These are phyloP conservation scores for Coniophora puteana DNA, from an alignment of 1,284 basidiomycete species.

Conservation along the genomic window DNA sequence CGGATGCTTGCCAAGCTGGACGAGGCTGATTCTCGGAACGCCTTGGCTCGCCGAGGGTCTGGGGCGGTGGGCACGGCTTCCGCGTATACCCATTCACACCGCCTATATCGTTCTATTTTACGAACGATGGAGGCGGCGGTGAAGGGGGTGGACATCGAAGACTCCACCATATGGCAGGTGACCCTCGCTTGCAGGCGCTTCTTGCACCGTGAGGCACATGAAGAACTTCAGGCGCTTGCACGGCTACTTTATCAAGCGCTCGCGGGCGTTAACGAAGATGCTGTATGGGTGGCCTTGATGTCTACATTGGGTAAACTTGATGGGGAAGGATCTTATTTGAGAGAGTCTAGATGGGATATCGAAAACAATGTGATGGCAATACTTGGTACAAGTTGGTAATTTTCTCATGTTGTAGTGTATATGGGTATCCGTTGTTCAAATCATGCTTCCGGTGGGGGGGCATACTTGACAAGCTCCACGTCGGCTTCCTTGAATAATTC, in stretches of 20 bases:
- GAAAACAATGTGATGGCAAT: conserved; percentile 46
- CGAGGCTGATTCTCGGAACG: conserved; percentile 54
- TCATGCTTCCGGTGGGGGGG: conserved; percentile 29
- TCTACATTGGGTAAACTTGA: conserved; percentile 47
- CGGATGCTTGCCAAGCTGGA: conserved; percentile 57
- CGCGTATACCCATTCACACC: conserved; percentile 73
- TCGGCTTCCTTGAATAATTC: conserved; percentile 75
- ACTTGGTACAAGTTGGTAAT: conserved; percentile 22
- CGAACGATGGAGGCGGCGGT: conserved; percentile 67
- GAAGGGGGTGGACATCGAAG: conserved; percentile 62
- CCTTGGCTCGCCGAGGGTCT: conserved; percentile 53
- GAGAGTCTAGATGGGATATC: conserved; percentile 59
- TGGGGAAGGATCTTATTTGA: conserved; percentile 47
- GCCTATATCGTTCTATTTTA: conserved; percentile 71
- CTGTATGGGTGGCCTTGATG: conserved; percentile 75
- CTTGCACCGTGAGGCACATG: conserved; percentile 59
- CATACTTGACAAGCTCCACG: conserved; percentile 70
- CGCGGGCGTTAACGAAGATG: conserved; percentile 64
- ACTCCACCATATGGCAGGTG: conserved; percentile 76
- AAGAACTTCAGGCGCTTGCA: conserved; percentile 69
- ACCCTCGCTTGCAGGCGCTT: conserved; percentile 72
- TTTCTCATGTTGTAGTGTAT: conserved; percentile 2
- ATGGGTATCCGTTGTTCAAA: neutral
- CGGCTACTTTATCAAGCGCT: conserved; percentile 63
- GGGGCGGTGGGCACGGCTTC: conserved; percentile 59